These are phyloP conservation scores for Russula olivacea DNA, from an alignment of 768 basidiomycete genomes.

Conservation along the genomic window DNA sequence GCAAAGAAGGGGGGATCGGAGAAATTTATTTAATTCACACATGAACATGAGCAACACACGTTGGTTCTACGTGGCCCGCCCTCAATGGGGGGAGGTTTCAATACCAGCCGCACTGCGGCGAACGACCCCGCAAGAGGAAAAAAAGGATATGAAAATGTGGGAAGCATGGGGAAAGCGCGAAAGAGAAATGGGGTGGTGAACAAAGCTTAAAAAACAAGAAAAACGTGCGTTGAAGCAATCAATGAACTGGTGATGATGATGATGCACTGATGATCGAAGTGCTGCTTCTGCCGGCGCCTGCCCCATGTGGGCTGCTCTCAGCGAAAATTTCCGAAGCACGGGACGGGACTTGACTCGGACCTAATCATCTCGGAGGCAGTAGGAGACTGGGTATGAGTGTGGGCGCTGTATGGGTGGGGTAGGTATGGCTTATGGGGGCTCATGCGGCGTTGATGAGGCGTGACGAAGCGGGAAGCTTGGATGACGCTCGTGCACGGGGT, in stretches of 20 bases:
- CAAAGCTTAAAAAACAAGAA: not conserved
- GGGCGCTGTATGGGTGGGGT: not conserved
- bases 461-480: not conserved
- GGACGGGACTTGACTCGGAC: not conserved
- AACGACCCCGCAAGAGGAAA: not conserved
- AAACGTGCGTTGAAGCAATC: not conserved
- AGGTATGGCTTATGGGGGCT: not conserved
- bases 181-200: not conserved
- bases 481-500: slow-evolving; percentile 16
- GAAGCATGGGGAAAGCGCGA: not conserved
- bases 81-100: not conserved
- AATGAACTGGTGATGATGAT: not conserved
- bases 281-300: not conserved
- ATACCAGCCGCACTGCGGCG: not conserved
- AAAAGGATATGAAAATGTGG: not conserved
- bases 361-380: not conserved
- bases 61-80: not conserved
- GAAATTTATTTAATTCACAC: not conserved
- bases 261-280: not conserved
- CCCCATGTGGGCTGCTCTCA: not conserved
- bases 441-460: not conserved
- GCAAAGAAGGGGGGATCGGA: not conserved
- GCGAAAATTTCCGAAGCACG: not conserved
- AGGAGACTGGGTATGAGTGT: not conserved
- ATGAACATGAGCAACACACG: slow-evolving; percentile 2